Conservation (phyloP, 345 rosid genomes). For the Anastatica hierochuntica region DNA sequence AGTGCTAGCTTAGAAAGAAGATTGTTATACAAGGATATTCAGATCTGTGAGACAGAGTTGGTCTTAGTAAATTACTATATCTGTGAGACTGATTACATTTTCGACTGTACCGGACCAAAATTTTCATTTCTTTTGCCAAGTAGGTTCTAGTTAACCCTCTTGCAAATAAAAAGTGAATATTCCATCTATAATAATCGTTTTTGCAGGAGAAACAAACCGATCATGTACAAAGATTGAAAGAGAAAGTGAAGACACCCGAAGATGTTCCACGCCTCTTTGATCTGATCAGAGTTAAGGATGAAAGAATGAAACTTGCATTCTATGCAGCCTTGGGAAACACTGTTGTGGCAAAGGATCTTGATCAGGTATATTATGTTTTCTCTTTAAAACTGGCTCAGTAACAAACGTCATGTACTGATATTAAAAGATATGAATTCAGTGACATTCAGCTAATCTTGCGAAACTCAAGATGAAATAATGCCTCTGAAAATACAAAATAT, state of each 20-base stretch:
- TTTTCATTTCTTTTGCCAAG: too few species aligned
- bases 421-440: not conserved
- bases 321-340: constrained; percentile 79
- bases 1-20: too few species aligned
- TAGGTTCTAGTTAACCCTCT: not conserved
- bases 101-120: too few species aligned
- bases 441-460: not conserved
- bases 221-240: constrained; percentile 49
- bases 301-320: constrained; percentile 90
- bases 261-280: constrained; percentile 92
- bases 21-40: not conserved
- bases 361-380: constrained; percentile 51
- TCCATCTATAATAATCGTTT: constrained; percentile 6
- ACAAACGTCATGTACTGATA: not conserved
- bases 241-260: constrained; percentile 67
- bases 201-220: constrained; percentile 81
- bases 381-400: constrained; percentile 4
- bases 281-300: constrained; percentile 73
- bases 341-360: constrained; percentile 77
- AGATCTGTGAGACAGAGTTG: not conserved
- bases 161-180: constrained; percentile 9
- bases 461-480: not conserved
- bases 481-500: not conserved
- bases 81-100: too few species aligned
- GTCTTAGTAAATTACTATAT: too few species aligned